Base-by-base conservation (phyloP, 208 protist species). In the Endotrypanum monterogeii region DNA sequence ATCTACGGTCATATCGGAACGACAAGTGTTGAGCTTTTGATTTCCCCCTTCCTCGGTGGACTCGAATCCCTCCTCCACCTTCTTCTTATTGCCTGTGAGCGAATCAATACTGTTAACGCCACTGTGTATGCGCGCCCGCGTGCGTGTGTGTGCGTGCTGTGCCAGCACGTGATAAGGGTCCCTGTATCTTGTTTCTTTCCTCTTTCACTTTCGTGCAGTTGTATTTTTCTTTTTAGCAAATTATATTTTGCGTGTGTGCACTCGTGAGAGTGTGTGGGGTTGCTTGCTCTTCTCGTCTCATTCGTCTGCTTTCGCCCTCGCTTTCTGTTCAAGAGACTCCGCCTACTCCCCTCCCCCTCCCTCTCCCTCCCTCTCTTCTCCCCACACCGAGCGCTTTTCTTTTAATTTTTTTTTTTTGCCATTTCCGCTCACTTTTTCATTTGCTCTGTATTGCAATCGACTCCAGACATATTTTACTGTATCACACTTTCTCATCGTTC, bases 81-180 rank as follows among this genome's bases (percentile, higher is more conserved):
- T 54, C 68, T 75, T 78, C 66, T 73, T 23, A 50, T 65, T 78
- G 18, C 76, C 52, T 65, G 62, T 63, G 65, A 73, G 44, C 63
- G 56, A 52, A 35, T 44, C 25, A 61, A 11, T 69, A 41, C 63
- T 7, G 57, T 25, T 20, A 44, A 28, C 37, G 30, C n/a, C 51
- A 7, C 51, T 20, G 20, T 54, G 14, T 61, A 11, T 12, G n/a
- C n/a, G n/a, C n/a, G n/a, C n/a, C n/a, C n/a, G n/a, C n/a, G n/a
- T n/a, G n/a, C n/a, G n/a, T n/a, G n/a, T n/a, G n/a, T n/a, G n/a
- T n/a, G 3, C 30, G 32, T 41, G 20, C 57, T 39, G 57, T 18
- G 32, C 11, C 57, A 41, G n/a, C 32, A 16, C 55, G 55, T 62
- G 57, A 8, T 35, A 5, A n/a, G 55, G 41, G 41, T 9, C 41